Base-by-base conservation (phyloP, 345 rosid genomes). In the Psidium friedrichsthalianum region DNA sequence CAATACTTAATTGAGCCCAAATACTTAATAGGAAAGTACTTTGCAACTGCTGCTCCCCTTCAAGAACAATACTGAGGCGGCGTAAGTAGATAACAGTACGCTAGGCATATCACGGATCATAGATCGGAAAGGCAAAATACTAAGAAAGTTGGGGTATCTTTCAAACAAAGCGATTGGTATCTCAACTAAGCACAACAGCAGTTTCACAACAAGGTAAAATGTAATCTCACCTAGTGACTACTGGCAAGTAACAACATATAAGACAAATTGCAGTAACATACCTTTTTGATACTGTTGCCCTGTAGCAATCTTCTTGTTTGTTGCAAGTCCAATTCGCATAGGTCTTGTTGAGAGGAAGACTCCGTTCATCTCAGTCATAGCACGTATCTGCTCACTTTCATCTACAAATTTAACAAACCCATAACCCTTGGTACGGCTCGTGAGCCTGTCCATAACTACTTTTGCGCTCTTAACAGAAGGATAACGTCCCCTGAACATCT, bases 351-450 rank as follows among this genome's bases (percentile, higher is more conserved):
- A 96, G 85, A 98, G 96, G 85, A 93, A 92, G 81, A 87, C 93
- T 5, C 99, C 99, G 56, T 97, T 95, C 99, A 97, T 97, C 88
- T 95, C 99, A 5, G 86, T 89, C 96, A 97, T 95, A 11, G 98
- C 98, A 86, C 97, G 96, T 4, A 92, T 29, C 87, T 97, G 98
- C 81, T 97, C 98, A 84, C 88, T 89, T 85, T 95, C 99, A 88
- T 97, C 99, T 32, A 89, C 90, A 89, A 97, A 97, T 84, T 92
- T 91, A 85, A 97, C 98, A 90, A 97, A 97, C 10, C 99, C 98
- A 87, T 95, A 97, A 52, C 98, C 98, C 84, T 96, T 97, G 1
- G 98, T 87, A 25, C 98, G 97, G 51, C 94, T 95, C 85, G 98
- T 97, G 29, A 88, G 88, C 91, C 97, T 94, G 88, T 97, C 99